phyloP scores from a whole-genome alignment of 164 flowering plant genomes.

The Liriodendron chinense region DNA sequence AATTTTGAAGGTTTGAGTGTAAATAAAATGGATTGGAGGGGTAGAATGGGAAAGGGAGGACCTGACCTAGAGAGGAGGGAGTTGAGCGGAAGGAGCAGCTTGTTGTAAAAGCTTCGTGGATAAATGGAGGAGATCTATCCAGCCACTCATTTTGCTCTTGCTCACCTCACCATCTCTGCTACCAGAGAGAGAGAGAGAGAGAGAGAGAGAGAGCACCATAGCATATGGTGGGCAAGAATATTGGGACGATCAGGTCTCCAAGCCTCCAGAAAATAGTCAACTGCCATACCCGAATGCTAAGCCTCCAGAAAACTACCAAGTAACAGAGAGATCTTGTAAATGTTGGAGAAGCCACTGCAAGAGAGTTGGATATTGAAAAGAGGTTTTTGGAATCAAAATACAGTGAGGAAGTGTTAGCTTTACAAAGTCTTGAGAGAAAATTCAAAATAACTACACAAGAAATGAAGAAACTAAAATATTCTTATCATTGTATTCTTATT shows the following conservation, averaged over 20 bases:
- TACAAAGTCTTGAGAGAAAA: too few species aligned
- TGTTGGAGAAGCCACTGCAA: constrained; percentile 87
- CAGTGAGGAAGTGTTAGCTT: too few species aligned
- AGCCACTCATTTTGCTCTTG: constrained; percentile 74
- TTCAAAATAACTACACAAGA: too few species aligned
- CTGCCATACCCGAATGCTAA: constrained; percentile 28
- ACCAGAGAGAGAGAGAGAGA: too few species aligned
- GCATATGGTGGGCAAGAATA: too few species aligned
- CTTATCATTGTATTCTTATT: too few species aligned
- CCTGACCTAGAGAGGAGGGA: constrained; percentile 97
- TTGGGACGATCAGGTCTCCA: constrained; percentile 22
- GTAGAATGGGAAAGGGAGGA: not conserved
- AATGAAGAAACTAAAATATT: too few species aligned
- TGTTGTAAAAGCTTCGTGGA: constrained; percentile 93
- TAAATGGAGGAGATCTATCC: constrained; percentile 91
- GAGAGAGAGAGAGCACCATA: too few species aligned
- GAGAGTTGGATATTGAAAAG: constrained; percentile 84
- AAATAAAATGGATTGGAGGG: too few species aligned
- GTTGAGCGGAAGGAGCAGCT: constrained; percentile 88
- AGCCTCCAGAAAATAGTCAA: constrained; percentile 28
- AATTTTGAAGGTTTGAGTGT: too few species aligned
- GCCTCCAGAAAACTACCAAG: constrained; percentile 63
- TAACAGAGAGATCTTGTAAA: constrained; percentile 71
- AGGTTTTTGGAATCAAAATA: constrained; percentile 53
- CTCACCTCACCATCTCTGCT: too few species aligned